phyloP scores from a whole-genome alignment of 768 basidiomycete species.

The Dacryopinax primogenitus region DNA sequence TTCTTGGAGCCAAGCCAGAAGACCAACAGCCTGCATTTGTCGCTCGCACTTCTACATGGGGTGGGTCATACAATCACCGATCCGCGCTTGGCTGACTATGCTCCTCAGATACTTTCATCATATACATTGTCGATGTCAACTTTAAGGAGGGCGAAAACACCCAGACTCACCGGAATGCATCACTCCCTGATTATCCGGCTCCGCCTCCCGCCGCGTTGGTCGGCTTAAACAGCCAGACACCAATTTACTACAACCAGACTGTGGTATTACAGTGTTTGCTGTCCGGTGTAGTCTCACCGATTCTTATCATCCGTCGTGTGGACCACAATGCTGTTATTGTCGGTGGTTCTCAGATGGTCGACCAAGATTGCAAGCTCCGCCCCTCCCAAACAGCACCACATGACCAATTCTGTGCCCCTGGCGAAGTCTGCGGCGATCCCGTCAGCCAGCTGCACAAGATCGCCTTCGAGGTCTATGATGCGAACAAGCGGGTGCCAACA shows the following conservation, averaged over 20 bases:
- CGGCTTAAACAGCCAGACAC: slow-evolving; percentile 70
- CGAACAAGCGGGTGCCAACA: slow-evolving; percentile 45
- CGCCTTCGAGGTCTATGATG: slow-evolving; percentile 80
- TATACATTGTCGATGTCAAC: slow-evolving; percentile 92
- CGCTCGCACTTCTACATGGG: slow-evolving; percentile 82
- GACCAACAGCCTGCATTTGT: slow-evolving; percentile 72
- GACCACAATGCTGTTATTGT: slow-evolving; percentile 82
- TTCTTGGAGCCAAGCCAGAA: slow-evolving; percentile 64
- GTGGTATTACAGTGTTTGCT: slow-evolving; percentile 89
- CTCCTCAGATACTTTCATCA: slow-evolving; percentile 70
- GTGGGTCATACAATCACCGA: slow-evolving; percentile 31
- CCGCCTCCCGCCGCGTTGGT: slow-evolving; percentile 84
- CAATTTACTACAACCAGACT: slow-evolving; percentile 93
- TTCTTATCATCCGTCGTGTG: slow-evolving; percentile 86
- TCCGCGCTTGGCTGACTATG: slow-evolving; percentile 7
- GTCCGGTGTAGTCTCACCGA: slow-evolving; percentile 85
- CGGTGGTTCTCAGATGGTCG: slow-evolving; percentile 81
- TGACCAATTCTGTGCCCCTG: slow-evolving; percentile 67
- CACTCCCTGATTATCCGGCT: slow-evolving; percentile 78
- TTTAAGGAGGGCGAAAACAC: slow-evolving; percentile 59
- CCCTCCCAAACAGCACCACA: slow-evolving; percentile 34
- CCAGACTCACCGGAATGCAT: slow-evolving; percentile 65
- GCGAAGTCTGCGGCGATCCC: slow-evolving; percentile 84
- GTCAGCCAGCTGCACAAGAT: slow-evolving; percentile 95
- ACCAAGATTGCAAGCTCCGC: slow-evolving; percentile 45